phyloP scores from a whole-genome alignment of 768 basidiomycete species.

The Suillus brevipes region DNA sequence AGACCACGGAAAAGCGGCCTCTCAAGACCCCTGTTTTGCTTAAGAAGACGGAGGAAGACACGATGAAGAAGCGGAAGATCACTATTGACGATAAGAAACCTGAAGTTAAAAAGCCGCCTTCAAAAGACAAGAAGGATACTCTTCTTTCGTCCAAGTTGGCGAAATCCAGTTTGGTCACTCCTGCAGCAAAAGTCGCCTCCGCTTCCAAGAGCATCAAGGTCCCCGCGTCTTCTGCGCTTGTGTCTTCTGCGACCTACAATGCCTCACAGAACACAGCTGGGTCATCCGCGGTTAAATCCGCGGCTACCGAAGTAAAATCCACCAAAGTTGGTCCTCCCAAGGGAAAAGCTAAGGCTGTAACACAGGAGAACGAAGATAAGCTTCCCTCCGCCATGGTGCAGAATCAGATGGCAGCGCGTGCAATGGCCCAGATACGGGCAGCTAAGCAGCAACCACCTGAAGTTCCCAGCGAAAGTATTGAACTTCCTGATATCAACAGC shows the following conservation, averaged over 20 bases:
- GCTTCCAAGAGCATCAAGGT: conserved; percentile 40
- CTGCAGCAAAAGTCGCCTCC: conserved; percentile 20
- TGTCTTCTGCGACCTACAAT: conserved; percentile 43
- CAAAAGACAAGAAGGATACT: conserved; percentile 50
- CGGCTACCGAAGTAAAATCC: conserved; percentile 32
- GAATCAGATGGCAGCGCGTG: conserved; percentile 69
- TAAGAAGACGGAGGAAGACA: conserved; percentile 77
- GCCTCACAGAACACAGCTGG: conserved; percentile 33
- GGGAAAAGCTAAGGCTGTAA: conserved; percentile 50
- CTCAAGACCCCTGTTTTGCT: conserved; percentile 41
- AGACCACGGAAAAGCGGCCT: conserved; percentile 68
- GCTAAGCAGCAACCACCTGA: conserved; percentile 48
- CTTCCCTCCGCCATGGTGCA: conserved; percentile 67
- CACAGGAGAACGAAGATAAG: conserved; percentile 48
- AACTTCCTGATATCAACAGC: conserved; percentile 92
- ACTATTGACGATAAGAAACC: conserved; percentile 56
- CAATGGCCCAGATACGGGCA: conserved; percentile 66
- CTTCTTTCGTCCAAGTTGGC: conserved; percentile 27
- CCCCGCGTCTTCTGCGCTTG: conserved; percentile 33
- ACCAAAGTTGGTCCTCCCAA: conserved; percentile 42
- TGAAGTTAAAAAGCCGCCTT: conserved; percentile 60
- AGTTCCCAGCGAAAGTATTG: conserved; percentile 76
- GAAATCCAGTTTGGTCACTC: conserved; percentile 31
- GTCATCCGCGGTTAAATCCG: conserved; percentile 32
- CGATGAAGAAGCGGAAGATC: conserved; percentile 70